Base-by-base conservation (phyloP, 1,139 yeast species). In the Pichia sp. region DNA sequence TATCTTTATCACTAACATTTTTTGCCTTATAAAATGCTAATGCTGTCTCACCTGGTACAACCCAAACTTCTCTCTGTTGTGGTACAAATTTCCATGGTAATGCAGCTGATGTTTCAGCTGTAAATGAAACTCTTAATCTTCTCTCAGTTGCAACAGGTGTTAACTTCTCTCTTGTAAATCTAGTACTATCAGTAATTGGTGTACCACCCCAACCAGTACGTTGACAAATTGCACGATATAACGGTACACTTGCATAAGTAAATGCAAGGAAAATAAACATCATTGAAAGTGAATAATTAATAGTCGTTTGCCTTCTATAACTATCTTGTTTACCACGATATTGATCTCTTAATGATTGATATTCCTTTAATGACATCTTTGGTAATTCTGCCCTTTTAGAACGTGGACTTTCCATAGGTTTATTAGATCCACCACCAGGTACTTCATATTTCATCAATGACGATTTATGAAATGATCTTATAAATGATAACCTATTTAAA, bases 1-100 rank as follows among this genome's bases (percentile, higher is more conserved):
- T 85, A 59, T 93, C 98, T 53, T 83, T 84, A 46, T 82, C 80
- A 31, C 95, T 77, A 52, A 69, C 70, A 59, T 91, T 93, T 60
- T 80, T 84, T 30, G 98, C 98, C 61, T 82, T 83, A 67, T 88
- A 93, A 58, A 93, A 93, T 0, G 96, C 97, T 49, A 91, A 67
- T 0, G 98, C 98, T 1, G 98, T 91, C 62, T 93, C 99, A 19
- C 99, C 99, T 0, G 99, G 99, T 12, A 88, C 79, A 18, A 93
- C 85, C 53, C 79, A 78, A 5, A 93, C 98, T 61, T 89, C 96
- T 51, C 93, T 71, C 60, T 91, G 98, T 60, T 86, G 91, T 9
- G 99, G 98, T 18, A 81, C 77, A 63, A 93, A 91, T 52, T 78
- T 83, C 99, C 99, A 93, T 4, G 98, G 98, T 52, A 93, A 69